phyloP scores from a whole-genome alignment of 768 basidiomycete species.

The Holtermannia corniformis region DNA sequence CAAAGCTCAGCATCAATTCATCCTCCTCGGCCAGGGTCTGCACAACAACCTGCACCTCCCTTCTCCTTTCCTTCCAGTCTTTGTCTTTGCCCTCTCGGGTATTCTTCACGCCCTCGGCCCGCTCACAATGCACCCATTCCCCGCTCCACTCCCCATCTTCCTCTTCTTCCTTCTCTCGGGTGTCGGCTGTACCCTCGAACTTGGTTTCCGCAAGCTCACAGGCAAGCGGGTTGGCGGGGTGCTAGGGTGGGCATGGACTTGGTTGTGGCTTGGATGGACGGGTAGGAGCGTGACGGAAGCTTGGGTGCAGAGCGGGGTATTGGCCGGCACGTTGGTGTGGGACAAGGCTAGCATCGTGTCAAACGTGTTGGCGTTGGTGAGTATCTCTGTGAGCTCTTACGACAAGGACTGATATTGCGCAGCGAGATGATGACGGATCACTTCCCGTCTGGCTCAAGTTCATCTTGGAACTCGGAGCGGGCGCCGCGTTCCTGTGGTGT shows the following conservation, averaged over 20 bases:
- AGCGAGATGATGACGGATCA: too few species aligned
- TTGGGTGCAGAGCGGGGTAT: neutral
- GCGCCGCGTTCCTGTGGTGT: too few species aligned
- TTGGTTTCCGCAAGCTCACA: constrained; percentile 24
- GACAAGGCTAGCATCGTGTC: neutral
- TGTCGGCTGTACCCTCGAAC: constrained; percentile 25
- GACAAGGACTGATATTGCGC: too few species aligned
- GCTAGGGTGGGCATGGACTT: constrained; percentile 30
- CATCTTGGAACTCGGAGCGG: too few species aligned
- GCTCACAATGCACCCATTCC: constrained; percentile 26
- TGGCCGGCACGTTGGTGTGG: neutral
- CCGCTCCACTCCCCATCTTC: constrained; percentile 17
- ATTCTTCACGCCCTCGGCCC: constrained; percentile 32
- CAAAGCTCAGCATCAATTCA: constrained; percentile 31
- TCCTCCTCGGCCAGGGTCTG: constrained; percentile 23
- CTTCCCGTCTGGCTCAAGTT: too few species aligned
- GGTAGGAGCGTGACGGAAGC: neutral
- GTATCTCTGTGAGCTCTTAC: too few species aligned
- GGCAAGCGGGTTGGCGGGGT: constrained; percentile 28
- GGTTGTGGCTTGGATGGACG: constrained; percentile 6
- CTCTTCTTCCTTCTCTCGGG: constrained; percentile 29
- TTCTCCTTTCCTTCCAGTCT: constrained; percentile 10
- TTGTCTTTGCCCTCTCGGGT: constrained; percentile 31
- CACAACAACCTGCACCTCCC: constrained; percentile 17
- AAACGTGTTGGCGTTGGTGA: neutral